Conservation (phyloP, 345 rosid species). For the Conringia planisiliqua region DNA sequence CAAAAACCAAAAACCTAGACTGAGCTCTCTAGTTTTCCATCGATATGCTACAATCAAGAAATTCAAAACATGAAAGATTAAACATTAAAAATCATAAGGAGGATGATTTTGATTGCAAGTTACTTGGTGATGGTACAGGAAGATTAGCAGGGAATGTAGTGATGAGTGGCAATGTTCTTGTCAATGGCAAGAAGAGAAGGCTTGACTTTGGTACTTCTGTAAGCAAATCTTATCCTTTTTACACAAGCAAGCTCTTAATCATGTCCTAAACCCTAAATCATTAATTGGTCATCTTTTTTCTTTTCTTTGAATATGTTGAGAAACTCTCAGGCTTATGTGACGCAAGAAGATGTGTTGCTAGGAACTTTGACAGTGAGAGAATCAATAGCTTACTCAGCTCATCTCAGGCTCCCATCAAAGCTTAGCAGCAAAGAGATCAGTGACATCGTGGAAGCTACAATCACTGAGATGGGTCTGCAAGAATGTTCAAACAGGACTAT, state of each 20-base stretch:
- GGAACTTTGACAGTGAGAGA: conserved; percentile 82
- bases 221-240: conserved; percentile 34
- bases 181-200: conserved; percentile 80
- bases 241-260: background rate
- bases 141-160: conserved; percentile 81
- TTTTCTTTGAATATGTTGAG: background rate
- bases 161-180: conserved; percentile 84
- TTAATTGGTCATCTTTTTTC: background rate
- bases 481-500: conserved; percentile 63
- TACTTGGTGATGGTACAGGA: conserved; percentile 45
- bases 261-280: background rate
- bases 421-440: conserved; percentile 43
- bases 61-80: background rate
- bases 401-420: conserved; percentile 56
- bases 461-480: conserved; percentile 66
- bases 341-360: conserved; percentile 69
- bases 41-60: background rate
- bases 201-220: conserved; percentile 58
- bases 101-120: background rate
- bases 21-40: background rate
- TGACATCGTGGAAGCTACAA: conserved; percentile 54
- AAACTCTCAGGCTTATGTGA: conserved; percentile 66
- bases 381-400: conserved; percentile 65
- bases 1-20: background rate
- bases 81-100: background rate